Percentiles rank a stretch among this genome's conserved stretches.
Conservation (phyloP, 225 moss, liverwort and hornwort genomes). For the Pseudisothecium myosuroides region DNA sequence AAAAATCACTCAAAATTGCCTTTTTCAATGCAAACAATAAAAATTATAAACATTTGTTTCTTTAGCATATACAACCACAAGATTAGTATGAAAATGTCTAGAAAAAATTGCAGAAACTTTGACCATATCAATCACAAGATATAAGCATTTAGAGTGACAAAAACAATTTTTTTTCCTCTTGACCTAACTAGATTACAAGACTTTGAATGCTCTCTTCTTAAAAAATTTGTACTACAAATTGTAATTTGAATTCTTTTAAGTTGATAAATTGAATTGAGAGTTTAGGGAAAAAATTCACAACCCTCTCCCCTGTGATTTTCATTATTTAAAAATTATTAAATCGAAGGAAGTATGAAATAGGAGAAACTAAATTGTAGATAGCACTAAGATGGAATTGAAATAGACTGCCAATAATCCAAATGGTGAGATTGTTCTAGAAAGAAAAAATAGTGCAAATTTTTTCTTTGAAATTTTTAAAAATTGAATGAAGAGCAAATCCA, state of each 20-base stretch:
- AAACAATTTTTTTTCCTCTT: no score
- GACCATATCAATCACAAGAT: no score
- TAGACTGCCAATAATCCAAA: background rate
- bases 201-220: no score
- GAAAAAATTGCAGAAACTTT: no score
- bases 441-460: background rate
- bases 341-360: accelerated
- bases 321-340: background rate
- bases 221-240: background rate
- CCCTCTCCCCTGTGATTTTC: accelerated
- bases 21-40: no score
- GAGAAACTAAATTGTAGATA: background rate
- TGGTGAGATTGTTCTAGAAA: background rate
- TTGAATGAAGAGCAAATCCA: no score
- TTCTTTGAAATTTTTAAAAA: accelerated
- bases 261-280: background rate
- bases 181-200: background rate
- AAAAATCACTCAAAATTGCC: no score
- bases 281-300: background rate
- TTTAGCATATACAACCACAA: no score
- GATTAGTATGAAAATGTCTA: no score
- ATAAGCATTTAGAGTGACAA: no score
- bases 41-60: no score
- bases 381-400: background rate
- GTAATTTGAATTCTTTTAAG: background rate